A percentile compares a stretch with the other conserved stretches of the same genome.
phyloP scores from a whole-genome alignment of 306 rosid species.

The Calophaca sinica region DNA sequence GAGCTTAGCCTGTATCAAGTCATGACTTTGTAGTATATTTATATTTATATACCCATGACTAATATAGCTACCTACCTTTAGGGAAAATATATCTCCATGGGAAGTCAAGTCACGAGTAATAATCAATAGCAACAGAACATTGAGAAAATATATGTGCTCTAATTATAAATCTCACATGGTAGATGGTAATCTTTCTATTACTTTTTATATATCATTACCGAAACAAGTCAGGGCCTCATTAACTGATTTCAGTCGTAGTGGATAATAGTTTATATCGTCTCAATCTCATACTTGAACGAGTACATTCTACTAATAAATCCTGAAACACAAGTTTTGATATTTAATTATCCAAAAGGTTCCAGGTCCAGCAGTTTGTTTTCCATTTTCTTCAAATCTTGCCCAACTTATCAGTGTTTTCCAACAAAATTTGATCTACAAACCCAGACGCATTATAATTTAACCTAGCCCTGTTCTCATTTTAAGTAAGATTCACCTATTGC shows the following conservation, averaged over 20 bases:
- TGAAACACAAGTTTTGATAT: no score
- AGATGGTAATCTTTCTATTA: constrained; percentile 6
- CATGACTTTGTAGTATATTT: neutral
- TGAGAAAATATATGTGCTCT: neutral
- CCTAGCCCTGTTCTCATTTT: no score
- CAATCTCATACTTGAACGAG: neutral
- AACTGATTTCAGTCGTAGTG: neutral
- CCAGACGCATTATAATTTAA: no score
- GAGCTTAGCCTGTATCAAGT: constrained; percentile 23
- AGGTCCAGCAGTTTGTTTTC: no score
- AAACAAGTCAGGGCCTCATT: constrained; percentile 11
- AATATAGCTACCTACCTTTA: constrained; percentile 13
- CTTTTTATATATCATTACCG: neutral
- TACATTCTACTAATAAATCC: neutral
- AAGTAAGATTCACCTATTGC: no score
- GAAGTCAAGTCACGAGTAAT: constrained; percentile 7
- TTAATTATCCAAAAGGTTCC: no score
- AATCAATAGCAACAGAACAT: constrained; percentile 21
- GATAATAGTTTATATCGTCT: neutral
- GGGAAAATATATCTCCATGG: constrained; percentile 2
- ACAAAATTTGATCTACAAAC: no score
- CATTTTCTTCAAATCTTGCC: no score
- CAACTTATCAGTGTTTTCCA: no score
- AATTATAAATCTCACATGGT: constrained; percentile 3
- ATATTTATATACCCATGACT: constrained; percentile 15